phyloP scores from a whole-genome alignment of 2,329 filamentous ascomycete species.

The Canariomyces notabilis region DNA sequence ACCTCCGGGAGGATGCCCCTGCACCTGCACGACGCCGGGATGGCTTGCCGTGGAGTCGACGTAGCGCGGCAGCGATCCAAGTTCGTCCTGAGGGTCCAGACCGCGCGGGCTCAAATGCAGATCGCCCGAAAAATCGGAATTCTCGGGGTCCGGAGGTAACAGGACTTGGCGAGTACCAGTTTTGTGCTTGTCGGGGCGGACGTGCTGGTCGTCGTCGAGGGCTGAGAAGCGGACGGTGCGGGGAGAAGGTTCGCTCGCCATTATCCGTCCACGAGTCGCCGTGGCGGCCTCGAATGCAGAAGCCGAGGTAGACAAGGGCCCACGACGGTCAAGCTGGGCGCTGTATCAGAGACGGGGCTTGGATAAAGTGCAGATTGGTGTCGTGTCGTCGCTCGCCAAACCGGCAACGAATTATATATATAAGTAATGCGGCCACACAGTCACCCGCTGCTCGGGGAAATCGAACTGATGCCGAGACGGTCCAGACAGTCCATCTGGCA shows the following conservation, averaged over 20 bases:
- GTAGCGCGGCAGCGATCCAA: slow-evolving; percentile 42
- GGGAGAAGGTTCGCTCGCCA: slow-evolving; percentile 47
- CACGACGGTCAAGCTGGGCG: neutral
- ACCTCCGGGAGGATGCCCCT: slow-evolving; percentile 32
- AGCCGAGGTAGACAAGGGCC: neutral
- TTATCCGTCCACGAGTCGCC: slow-evolving; percentile 12
- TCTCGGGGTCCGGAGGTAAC: slow-evolving; percentile 43
- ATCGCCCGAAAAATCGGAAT: slow-evolving; percentile 44
- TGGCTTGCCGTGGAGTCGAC: slow-evolving; percentile 38
- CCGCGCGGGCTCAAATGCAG: slow-evolving; percentile 41
- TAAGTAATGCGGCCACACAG: slow-evolving; percentile 8
- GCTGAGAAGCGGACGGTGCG: slow-evolving; percentile 54
- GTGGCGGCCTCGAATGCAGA: neutral
- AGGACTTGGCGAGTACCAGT: slow-evolving; percentile 32
- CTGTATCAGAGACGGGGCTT: neutral
- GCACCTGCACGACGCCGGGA: slow-evolving; percentile 40
- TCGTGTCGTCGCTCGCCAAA: slow-evolving; percentile 1
- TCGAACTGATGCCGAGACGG: slow-evolving; percentile 3
- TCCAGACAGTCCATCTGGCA: slow-evolving; percentile 14
- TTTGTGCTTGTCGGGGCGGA: slow-evolving; percentile 39
- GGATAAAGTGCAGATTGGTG: neutral
- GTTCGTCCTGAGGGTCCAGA: slow-evolving; percentile 45
- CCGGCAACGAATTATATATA: no score
- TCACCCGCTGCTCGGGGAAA: slow-evolving; percentile 12
- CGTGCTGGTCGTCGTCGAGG: slow-evolving; percentile 40